Evolutionary conservation across 805 yeast species (phyloP).

Genomic region (Cyberlindnera misumaiensis): DNA sequence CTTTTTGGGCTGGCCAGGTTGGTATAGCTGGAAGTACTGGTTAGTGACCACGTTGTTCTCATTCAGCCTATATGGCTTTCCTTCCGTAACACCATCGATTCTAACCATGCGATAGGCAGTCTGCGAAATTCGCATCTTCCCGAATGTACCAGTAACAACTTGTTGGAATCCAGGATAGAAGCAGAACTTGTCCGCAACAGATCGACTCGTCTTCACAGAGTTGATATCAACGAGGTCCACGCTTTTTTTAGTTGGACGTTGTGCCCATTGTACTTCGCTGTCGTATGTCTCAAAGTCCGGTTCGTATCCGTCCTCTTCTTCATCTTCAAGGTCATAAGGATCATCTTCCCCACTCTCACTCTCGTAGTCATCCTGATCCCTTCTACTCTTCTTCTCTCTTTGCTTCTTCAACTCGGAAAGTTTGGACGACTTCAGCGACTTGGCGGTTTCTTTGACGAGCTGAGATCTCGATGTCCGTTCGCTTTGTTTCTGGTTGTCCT

Average conservation of each 20-base stretch:
- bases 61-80: constrained; percentile 45
- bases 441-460: constrained; percentile 23
- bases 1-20: constrained; percentile 67
- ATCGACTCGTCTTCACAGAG: constrained; percentile 68
- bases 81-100: constrained; percentile 56
- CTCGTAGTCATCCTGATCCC: constrained; percentile 31
- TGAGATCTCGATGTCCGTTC: constrained; percentile 31
- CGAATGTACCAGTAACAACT: constrained; percentile 66
- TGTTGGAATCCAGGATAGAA: constrained; percentile 78
- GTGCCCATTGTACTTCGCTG: constrained; percentile 45
- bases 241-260: constrained; percentile 32
- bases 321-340: constrained; percentile 31
- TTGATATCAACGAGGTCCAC: constrained; percentile 63
- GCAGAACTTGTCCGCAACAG: constrained; percentile 65
- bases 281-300: constrained; percentile 34
- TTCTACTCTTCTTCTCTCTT: constrained; percentile 55
- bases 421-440: constrained; percentile 39
- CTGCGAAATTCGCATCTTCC: constrained; percentile 69
- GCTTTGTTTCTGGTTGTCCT: constrained; percentile 37
- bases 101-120: constrained; percentile 79
- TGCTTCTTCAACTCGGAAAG: constrained; percentile 70
- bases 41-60: constrained; percentile 38
- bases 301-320: constrained; percentile 38
- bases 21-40: constrained; percentile 65
- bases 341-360: constrained; percentile 42